Evolutionary conservation across 202 grass and related monocot genomes (phyloP).

Genomic region (Carex sylvatica): DNA sequence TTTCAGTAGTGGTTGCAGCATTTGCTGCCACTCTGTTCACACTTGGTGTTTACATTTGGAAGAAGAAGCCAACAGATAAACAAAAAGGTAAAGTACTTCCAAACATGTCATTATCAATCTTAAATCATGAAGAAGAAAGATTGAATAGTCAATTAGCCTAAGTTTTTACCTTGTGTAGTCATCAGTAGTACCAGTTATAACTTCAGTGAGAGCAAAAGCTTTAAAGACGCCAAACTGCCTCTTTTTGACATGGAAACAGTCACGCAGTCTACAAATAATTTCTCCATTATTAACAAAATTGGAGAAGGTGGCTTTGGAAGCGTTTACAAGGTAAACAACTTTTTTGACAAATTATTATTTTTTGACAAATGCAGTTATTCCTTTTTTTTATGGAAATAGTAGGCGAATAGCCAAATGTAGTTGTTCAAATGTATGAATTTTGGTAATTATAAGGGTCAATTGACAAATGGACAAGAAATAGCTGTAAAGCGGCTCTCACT

Average conservation of each 20-base stretch:
- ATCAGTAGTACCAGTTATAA: neutral
- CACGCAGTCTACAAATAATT: slow-evolving; percentile 28
- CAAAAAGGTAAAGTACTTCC: slow-evolving; percentile 26
- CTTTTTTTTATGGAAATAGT: neutral
- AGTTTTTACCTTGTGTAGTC: neutral
- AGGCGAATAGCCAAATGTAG: neutral
- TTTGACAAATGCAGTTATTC: neutral
- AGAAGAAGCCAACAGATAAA: slow-evolving; percentile 9
- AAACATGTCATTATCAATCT: slow-evolving; percentile 10
- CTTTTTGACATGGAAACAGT: slow-evolving; percentile 25
- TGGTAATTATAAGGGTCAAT: slow-evolving; percentile 39
- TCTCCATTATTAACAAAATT: slow-evolving; percentile 27
- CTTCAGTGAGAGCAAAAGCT: neutral
- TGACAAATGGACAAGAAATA: slow-evolving; percentile 49
- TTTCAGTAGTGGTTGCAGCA: slow-evolving; percentile 8
- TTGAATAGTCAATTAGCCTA: neutral
- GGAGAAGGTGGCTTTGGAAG: slow-evolving; percentile 41
- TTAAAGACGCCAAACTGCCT: slow-evolving; percentile 16
- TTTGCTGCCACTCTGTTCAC: slow-evolving; percentile 30
- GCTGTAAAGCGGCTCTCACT: slow-evolving; percentile 50
- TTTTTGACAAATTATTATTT: neutral
- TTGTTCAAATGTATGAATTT: slow-evolving; percentile 7
- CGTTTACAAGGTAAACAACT: slow-evolving; percentile 34
- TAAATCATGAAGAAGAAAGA: slow-evolving; percentile 9
- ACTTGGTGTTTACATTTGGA: slow-evolving; percentile 36